Evolutionary conservation across 2,329 filamentous ascomycete genomes (phyloP), one percentile per base, ranked within the genome.

Genomic region (Chalaropsis thielavioides): DNA sequence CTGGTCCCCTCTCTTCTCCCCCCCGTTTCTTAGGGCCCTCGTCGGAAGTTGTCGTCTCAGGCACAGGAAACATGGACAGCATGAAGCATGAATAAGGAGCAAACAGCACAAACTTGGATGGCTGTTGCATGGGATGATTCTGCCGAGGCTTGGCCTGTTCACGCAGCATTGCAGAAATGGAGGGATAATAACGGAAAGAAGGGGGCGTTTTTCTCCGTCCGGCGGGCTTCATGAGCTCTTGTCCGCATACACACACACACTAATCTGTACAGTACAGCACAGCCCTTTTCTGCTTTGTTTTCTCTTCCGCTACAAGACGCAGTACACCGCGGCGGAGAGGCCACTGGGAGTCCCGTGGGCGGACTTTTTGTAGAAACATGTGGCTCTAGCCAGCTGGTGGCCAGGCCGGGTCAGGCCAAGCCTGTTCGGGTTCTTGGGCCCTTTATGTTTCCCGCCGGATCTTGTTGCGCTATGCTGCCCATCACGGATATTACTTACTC

Each of bases 331-430:
- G 15, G 24, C 24, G 31, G 13, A 15, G 31, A 58, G 17, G 54
- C 1, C 54, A 38, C 24, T 3, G 10, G 17, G 27, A 17, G 54
- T 17, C 31, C 54, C 54, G 54, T 35, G 54, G n/a, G 27, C 31
- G 11, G 27, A 27, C 54, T 58, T 58, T 58, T 58, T 58, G 38
- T 58, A 58, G 54, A 31, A 58, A 58, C n/a, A n/a, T 19, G n/a
- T 10, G 54, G 15, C 54, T 38, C 54, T 7, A 17, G 54, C 54
- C 54, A 27, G 54, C 24, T 8, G 17, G 3, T 38, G 54, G 17
- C 27, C 51, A 56, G 22, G 24, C 22, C 51, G 22, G 51, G 7
- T 24, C 51, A 15, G 31, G n/a, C n/a, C 7, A 35, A 3, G 31
- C 22, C 24, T 19, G 46, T 22, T 22, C 46, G 46, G 46, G 46